A percentile compares a stretch with the other conserved stretches of the same genome.
phyloP scores from a whole-genome alignment of 2,329 filamentous ascomycete genomes.

The Apiospora arundinis region DNA sequence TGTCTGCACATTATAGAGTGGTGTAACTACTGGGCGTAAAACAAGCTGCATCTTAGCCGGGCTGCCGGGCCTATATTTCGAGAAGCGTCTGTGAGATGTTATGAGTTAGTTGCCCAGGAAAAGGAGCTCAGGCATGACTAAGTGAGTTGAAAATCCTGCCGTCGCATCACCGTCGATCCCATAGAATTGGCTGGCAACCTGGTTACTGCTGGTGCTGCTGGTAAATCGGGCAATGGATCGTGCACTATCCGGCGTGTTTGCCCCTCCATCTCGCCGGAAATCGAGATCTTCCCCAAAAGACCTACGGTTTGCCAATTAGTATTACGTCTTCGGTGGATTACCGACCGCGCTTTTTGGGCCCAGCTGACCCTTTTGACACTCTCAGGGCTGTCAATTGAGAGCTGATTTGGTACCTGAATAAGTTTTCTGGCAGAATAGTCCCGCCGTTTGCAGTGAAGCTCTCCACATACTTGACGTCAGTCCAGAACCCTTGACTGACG shows the following conservation, averaged over 20 bases:
- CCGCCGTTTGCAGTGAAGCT: constrained; percentile 12
- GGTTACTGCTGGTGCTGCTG: background rate
- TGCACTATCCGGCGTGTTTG: background rate
- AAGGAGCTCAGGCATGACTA: background rate
- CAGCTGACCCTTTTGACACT: background rate
- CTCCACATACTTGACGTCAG: constrained; percentile 9
- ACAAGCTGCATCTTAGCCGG: background rate
- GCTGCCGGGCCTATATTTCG: background rate
- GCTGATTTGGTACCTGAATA: background rate
- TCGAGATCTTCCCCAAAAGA: background rate
- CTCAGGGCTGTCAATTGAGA: background rate
- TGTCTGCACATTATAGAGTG: background rate
- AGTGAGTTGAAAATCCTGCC: background rate
- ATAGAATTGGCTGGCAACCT: background rate
- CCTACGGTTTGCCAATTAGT: background rate
- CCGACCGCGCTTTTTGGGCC: background rate
- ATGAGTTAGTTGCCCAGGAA: background rate
- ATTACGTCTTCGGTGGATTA: constrained; percentile 18
- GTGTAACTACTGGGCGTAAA: too few species aligned
- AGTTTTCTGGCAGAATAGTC: background rate
- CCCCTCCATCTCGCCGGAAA: background rate
- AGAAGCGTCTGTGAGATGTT: constrained; percentile 14
- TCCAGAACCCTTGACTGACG: background rate
- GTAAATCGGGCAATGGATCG: background rate
- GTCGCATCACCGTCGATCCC: background rate